A percentile compares a stretch with the other conserved stretches of the same genome.
Conservation (phyloP, 2,329 filamentous ascomycete genomes). For the Hirsutella minnesotensis region DNA sequence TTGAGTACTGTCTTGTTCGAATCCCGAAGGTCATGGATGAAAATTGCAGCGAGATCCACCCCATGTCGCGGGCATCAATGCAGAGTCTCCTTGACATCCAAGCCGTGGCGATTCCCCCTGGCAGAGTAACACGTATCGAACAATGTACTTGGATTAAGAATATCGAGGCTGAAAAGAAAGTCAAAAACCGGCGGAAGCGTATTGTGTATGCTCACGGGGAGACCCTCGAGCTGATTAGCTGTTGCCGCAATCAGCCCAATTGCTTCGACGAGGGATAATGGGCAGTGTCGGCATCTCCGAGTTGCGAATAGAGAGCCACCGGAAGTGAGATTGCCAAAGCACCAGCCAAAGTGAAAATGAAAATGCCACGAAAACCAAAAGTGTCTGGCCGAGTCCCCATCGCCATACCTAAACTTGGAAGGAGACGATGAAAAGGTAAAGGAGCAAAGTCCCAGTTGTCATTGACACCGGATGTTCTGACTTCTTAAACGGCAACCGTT, state of each 20-base stretch:
- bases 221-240: slow-evolving; percentile 66
- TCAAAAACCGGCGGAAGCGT: slow-evolving; percentile 68
- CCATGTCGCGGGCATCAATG: no score
- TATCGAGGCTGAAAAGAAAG: slow-evolving; percentile 68
- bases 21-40: no score
- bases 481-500: no score
- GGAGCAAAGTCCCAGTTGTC: slow-evolving; percentile 79
- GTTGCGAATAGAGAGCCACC: slow-evolving; percentile 63
- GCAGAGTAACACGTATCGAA: no score
- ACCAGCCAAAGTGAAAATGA: slow-evolving; percentile 48
- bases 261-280: slow-evolving; percentile 69
- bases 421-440: slow-evolving; percentile 86
- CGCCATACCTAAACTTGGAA: slow-evolving; percentile 55
- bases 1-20: no score
- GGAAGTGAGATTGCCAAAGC: slow-evolving; percentile 57
- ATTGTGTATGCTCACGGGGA: slow-evolving; percentile 68
- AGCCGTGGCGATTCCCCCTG: no score
- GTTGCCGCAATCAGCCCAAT: slow-evolving; percentile 65
- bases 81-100: no score
- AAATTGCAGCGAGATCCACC: no score
- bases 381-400: slow-evolving; percentile 62
- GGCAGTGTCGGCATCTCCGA: slow-evolving; percentile 60
- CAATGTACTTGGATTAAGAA: slow-evolving; percentile 73
- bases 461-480: slow-evolving; percentile 78
- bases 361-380: slow-evolving; percentile 64